Conservation (phyloP, 148 eudicot species). For the Chenopodium album region DNA sequence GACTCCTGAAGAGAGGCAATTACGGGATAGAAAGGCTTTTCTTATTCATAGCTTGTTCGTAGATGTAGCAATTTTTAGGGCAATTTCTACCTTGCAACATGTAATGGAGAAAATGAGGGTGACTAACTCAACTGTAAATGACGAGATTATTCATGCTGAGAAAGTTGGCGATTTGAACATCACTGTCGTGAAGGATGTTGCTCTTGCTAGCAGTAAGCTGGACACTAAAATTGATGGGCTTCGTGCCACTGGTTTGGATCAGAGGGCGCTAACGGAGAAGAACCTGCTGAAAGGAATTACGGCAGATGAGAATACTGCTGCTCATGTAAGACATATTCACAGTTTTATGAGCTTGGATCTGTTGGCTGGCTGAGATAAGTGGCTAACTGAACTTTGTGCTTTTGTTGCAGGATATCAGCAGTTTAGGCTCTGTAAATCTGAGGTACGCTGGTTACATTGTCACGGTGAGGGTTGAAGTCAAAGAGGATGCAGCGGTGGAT, state of each 20-base stretch:
- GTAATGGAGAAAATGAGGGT: constrained; percentile 50
- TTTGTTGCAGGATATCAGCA: constrained; percentile 74
- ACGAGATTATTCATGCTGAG: constrained; percentile 52
- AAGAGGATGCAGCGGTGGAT: constrained; percentile 38
- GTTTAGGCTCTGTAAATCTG: constrained; percentile 80
- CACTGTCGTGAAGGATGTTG: constrained; percentile 68
- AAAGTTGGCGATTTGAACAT: constrained; percentile 76
- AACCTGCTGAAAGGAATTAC: constrained; percentile 95
- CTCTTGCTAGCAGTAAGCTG: constrained; percentile 77
- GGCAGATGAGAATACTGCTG: constrained; percentile 99
- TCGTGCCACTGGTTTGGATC: constrained; percentile 71
- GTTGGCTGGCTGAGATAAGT: constrained; percentile 5
- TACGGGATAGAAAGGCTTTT: constrained; percentile 94
- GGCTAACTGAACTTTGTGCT: constrained; percentile 1
- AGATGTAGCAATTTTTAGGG: constrained; percentile 91
- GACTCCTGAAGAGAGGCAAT: constrained; percentile 92
- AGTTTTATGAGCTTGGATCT: constrained; percentile 5
- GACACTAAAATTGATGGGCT: constrained; percentile 95
- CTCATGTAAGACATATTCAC: constrained; percentile 65
- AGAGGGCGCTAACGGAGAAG: constrained; percentile 58
- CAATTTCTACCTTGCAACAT: constrained; percentile 58
- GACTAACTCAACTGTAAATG: constrained; percentile 27
- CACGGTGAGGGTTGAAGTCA: constrained; percentile 69
- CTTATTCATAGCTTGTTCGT: constrained; percentile 92
- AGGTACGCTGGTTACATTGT: constrained; percentile 86